A percentile compares a stretch with the other conserved stretches of the same genome.
phyloP scores from a whole-genome alignment of 1,284 basidiomycete genomes.

The Puccinia coronata region DNA sequence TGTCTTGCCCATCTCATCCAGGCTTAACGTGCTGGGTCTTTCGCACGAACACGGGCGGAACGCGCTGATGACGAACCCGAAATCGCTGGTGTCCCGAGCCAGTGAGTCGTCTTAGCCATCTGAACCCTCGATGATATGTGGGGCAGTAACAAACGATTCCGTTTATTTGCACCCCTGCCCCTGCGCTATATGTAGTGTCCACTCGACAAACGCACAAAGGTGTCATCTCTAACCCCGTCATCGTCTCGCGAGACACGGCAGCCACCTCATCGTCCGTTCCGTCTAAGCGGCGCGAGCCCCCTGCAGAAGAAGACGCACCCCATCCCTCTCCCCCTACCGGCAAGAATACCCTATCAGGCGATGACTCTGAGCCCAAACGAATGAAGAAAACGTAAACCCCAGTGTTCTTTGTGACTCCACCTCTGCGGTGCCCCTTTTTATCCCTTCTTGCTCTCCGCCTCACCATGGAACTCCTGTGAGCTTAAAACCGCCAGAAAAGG shows the following conservation, averaged over 20 bases:
- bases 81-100: constrained; percentile 12
- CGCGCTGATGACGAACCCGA: constrained; percentile 15
- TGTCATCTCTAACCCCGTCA: constrained; percentile 33
- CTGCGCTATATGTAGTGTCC: background rate
- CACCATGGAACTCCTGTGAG: too few relatives aligned
- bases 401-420: too few relatives aligned
- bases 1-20: constrained; percentile 12
- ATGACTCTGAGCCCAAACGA: too few relatives aligned
- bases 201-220: constrained; percentile 35
- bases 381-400: too few relatives aligned
- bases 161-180: background rate
- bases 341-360: too few relatives aligned
- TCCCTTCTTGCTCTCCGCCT: too few relatives aligned
- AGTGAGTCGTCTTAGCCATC: background rate
- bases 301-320: too few relatives aligned
- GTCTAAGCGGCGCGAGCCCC: background rate
- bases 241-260: background rate
- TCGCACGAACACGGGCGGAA: constrained; percentile 16
- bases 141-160: too few relatives aligned
- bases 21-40: constrained; percentile 34
- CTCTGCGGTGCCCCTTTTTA: too few relatives aligned
- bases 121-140: too few relatives aligned
- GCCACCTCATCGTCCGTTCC: background rate
- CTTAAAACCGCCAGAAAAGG: too few relatives aligned
- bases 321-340: too few relatives aligned